Evolutionary conservation across 164 flowering plant species (phyloP).

Genomic region (Dillenia turbinata): DNA sequence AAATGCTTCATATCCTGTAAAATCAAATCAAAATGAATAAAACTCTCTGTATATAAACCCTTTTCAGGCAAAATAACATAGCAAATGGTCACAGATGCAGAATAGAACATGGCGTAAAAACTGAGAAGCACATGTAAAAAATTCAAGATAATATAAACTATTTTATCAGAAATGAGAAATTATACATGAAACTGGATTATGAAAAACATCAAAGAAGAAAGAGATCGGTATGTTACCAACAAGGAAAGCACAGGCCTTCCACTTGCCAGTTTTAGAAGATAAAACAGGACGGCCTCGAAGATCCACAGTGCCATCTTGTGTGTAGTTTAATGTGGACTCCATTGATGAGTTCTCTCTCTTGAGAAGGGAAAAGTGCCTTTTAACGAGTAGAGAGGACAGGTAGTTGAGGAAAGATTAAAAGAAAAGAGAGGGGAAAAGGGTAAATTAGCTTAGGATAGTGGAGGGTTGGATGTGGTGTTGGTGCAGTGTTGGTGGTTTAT

Average conservation of each 20-base stretch:
- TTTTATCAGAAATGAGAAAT: too few species aligned
- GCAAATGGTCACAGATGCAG: too few species aligned
- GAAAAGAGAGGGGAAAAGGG: too few species aligned
- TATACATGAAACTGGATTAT: too few species aligned
- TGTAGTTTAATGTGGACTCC: slow-evolving; percentile 26
- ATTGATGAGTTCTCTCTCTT: slow-evolving; percentile 1
- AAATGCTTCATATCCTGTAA: slow-evolving; percentile 78
- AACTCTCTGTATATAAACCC: not conserved
- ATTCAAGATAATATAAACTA: not conserved
- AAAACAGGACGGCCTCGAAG: slow-evolving; percentile 56
- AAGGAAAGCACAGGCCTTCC: slow-evolving; percentile 71
- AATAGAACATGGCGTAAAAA: not conserved
- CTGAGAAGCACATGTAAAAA: not conserved
- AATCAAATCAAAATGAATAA: not conserved
- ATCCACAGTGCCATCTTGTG: slow-evolving; percentile 71
- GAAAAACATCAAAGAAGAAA: too few species aligned
- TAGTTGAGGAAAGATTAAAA: too few species aligned
- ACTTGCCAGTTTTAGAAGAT: slow-evolving; percentile 55
- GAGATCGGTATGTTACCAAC: slow-evolving; percentile 29
- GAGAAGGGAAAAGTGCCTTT: too few species aligned
- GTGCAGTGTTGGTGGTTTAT: too few species aligned
- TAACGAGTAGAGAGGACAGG: too few species aligned
- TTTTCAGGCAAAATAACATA: too few species aligned
- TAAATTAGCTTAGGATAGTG: too few species aligned
- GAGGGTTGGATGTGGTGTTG: too few species aligned